Evolutionary conservation across 768 basidiomycete species (phyloP).

Genomic region (Phallus indusiatus): DNA sequence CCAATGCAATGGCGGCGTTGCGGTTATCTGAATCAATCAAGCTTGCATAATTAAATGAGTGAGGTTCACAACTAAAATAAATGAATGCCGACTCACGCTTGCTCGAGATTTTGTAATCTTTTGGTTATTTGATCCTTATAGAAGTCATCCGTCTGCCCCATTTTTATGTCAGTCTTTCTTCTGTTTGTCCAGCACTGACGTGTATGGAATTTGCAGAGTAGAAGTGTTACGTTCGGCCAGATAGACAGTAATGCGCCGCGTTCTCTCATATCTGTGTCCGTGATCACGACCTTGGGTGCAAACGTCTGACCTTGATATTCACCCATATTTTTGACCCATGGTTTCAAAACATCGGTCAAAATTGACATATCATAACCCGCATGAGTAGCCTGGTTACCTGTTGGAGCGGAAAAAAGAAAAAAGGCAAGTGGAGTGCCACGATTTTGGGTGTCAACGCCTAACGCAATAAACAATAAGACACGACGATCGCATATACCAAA

Average conservation of each 20-base stretch:
- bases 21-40: background rate
- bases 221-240: constrained; percentile 21
- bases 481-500: constrained; percentile 15
- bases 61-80: background rate
- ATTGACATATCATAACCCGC: constrained; percentile 22
- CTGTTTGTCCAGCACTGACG: constrained; percentile 29
- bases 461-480: constrained; percentile 23
- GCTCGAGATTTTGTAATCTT: background rate
- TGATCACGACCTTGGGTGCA: constrained; percentile 18
- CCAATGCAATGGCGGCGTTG: background rate
- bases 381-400: constrained; percentile 18
- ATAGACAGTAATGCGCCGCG: constrained; percentile 23
- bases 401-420: constrained; percentile 25
- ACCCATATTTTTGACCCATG: constrained; percentile 17
- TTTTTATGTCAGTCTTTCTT: constrained; percentile 2
- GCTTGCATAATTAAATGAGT: background rate
- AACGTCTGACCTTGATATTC: constrained; percentile 12
- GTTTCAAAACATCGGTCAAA: constrained; percentile 16
- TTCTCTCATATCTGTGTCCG: constrained; percentile 28
- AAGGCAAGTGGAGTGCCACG: constrained; percentile 24
- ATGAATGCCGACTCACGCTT: background rate
- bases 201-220: constrained; percentile 30
- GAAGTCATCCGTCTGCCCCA: background rate
- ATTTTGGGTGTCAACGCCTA: constrained; percentile 22
- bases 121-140: constrained; percentile 7